phyloP scores from a whole-genome alignment of 768 basidiomycete species.

The Russula virescens region DNA sequence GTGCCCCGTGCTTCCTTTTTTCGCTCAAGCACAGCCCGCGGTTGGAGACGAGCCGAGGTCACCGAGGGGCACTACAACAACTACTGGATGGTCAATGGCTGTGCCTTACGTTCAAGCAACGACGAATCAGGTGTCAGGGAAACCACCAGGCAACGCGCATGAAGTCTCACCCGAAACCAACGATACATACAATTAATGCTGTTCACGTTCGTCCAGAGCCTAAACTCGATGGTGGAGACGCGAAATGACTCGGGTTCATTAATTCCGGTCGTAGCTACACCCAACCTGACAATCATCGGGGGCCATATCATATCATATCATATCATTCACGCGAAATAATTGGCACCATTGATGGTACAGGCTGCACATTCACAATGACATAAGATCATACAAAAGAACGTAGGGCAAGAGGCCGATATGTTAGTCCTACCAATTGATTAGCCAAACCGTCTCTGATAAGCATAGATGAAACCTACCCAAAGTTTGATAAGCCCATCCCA shows the following conservation, averaged over 20 bases:
- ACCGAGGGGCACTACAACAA: not conserved
- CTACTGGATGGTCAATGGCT: no score
- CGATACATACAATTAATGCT: no score
- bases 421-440: constrained; percentile 20
- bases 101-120: not conserved
- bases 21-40: no score
- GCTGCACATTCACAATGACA: constrained; percentile 2
- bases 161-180: no score
- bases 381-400: constrained; percentile 1
- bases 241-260: no score
- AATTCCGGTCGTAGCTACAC: no score
- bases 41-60: not conserved
- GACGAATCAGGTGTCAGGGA: no score
- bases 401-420: not conserved
- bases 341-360: not conserved
- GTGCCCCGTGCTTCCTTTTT: not conserved
- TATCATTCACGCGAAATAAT: not conserved
- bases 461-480: constrained; percentile 58
- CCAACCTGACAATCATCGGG: no score
- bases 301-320: no score
- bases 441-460: not conserved
- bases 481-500: constrained; percentile 99
- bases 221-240: no score
- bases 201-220: no score
- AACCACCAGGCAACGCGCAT: no score